Base-by-base conservation (phyloP, 257 asterid species). In the Parsonsia alboflavescens region DNA sequence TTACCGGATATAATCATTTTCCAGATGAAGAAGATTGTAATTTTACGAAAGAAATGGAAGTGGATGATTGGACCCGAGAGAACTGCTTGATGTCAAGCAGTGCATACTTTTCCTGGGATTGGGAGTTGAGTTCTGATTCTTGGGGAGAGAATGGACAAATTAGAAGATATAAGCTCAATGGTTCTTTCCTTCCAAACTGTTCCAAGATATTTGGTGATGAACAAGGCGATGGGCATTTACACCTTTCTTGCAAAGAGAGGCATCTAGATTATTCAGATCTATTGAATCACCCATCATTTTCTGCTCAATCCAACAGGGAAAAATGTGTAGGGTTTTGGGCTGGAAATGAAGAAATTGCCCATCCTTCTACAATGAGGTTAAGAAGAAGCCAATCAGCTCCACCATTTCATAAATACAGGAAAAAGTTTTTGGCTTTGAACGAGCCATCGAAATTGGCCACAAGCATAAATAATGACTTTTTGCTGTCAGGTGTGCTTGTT, bases 301-400 rank as follows among this genome's bases (percentile, higher is more conserved):
- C 39, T 24, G 79, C 44, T 68, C 75, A 77, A 63, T 48, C 48
- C 66, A 80, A 80, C 49, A 53, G 58, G 68, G 30, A 70, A 57
- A 78, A 75, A 13, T 73, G 59, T 75, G 81, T 73, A 77, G 78
- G 74, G 68, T 78, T 68, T 54, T 70, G 52, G 73, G 57, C 66
- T 26, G 76, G 82, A 68, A 81, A 77, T 58, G 81, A 67, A 80
- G 74, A 78, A 67, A 68, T 69, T 69, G 61, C 54, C 41, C 73
- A 28, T 67, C 76, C 80, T 61, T 73, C 68, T 70, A 75, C 73
- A 77, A 87, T 73, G 73, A 79, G 82, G 30, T 82, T 73, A 68
- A 50, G 76, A 74, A 88, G 97, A 86, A 85, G 97, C 82, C 83
- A 76, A 79, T 90, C 99, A 79, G 97, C 99, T 79, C 99, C 96